These are phyloP conservation scores for Lupinus albus DNA, from an alignment of 306 rosid genomes.

Conservation along the genomic window DNA sequence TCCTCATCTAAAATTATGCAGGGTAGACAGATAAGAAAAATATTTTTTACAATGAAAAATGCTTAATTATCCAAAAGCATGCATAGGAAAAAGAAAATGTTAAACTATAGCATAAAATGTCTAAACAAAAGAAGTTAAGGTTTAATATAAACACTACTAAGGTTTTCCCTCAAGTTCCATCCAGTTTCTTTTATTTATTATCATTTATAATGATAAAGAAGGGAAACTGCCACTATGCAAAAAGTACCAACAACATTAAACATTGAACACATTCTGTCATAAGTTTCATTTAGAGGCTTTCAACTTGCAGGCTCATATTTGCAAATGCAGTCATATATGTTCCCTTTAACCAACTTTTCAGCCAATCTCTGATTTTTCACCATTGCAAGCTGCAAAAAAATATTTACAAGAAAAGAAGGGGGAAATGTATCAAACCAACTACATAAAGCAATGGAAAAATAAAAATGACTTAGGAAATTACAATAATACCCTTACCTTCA, in stretches of 20 bases:
- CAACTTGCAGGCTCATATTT: constrained; percentile 76
- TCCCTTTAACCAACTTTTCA: constrained; percentile 81
- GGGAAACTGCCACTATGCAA: neutral
- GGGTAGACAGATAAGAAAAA: neutral
- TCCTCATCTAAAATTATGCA: neutral
- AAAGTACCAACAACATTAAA: neutral
- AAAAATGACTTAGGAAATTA: too few relatives aligned
- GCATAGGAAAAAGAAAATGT: too few relatives aligned
- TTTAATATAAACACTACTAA: constrained; percentile 1
- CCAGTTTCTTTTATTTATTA: too few relatives aligned
- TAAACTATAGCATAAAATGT: neutral
- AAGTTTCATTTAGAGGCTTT: constrained; percentile 31
- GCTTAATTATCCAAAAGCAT: too few relatives aligned
- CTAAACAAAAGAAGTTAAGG: neutral
- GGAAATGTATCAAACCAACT: constrained; percentile 16
- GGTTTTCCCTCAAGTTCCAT: constrained; percentile 5
- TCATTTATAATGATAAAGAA: too few relatives aligned
- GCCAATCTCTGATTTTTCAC: constrained; percentile 98
- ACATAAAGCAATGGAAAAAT: too few relatives aligned
- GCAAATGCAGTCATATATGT: constrained; percentile 84
- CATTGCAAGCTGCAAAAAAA: constrained; percentile 90
- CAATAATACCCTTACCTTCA: too few relatives aligned
- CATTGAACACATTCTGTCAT: neutral
- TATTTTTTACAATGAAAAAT: too few relatives aligned
- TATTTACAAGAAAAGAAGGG: neutral